phyloP scores from a whole-genome alignment of 495 filamentous ascomycete species.

The Cryomyces antarcticus region DNA sequence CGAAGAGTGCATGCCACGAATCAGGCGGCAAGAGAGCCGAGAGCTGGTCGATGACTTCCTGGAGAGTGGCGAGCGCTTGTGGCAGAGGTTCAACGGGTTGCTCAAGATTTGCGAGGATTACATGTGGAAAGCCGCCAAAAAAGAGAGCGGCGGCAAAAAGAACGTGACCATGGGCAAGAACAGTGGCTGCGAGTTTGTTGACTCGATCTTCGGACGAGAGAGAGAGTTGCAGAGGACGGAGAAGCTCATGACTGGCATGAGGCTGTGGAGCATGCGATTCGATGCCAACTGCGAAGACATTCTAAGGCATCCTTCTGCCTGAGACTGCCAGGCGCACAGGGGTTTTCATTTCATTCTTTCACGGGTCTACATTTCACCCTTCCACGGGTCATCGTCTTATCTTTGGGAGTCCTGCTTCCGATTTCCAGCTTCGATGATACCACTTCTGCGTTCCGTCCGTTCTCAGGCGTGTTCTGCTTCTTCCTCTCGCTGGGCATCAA shows the following conservation, averaged over 20 bases:
- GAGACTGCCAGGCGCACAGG: no score
- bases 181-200: conserved; percentile 88
- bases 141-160: conserved; percentile 32
- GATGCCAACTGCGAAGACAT: conserved; percentile 94
- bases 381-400: no score
- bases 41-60: conserved; percentile 85
- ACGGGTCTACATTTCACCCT: no score
- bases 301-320: conserved; percentile 29
- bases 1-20: conserved; percentile 57
- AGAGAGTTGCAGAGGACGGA: conserved; percentile 85
- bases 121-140: conserved; percentile 67
- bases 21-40: conserved; percentile 46
- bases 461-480: no score
- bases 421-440: no score
- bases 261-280: conserved; percentile 88
- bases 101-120: conserved; percentile 80
- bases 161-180: conserved; percentile 72
- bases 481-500: no score
- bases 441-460: no score
- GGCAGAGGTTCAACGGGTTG: conserved; percentile 65
- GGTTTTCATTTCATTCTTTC: no score
- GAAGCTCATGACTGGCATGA: conserved; percentile 78
- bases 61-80: conserved; percentile 74
- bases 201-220: conserved; percentile 88
- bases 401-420: no score